Conservation (phyloP, 148 eudicot genomes). For the Vaccinium corymbosum region DNA sequence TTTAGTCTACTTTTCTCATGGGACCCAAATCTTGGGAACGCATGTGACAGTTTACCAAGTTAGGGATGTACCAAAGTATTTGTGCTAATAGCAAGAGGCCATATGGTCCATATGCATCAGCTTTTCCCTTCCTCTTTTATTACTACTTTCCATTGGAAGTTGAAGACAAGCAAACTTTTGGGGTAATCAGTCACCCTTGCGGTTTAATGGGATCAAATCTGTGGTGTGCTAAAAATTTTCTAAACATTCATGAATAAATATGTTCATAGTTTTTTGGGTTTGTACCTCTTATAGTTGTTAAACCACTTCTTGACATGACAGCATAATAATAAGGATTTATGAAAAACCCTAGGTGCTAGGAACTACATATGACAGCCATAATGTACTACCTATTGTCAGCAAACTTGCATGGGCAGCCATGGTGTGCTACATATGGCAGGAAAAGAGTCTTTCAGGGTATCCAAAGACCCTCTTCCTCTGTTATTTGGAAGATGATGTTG, state of each 20-base stretch:
- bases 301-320: neutral
- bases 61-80: neutral
- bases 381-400: neutral
- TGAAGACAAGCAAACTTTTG: neutral
- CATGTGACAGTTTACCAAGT: neutral
- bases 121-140: neutral
- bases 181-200: neutral
- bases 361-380: neutral
- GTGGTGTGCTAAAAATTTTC: neutral
- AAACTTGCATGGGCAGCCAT: conserved; percentile 1
- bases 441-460: conserved; percentile 1
- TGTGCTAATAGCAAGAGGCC: neutral
- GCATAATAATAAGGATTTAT: neutral
- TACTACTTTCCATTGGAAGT: neutral
- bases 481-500: neutral
- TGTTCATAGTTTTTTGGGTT: neutral
- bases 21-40: neutral
- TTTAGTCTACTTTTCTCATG: neutral
- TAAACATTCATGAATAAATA: neutral
- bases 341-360: neutral
- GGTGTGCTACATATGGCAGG: neutral
- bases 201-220: neutral
- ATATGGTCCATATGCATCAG: neutral
- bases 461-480: neutral
- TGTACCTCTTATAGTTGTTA: neutral